Percentiles rank a stretch among this genome's conserved stretches.
Conservation (phyloP, 2,329 filamentous ascomycete species). For the Colletotrichum phormii region DNA sequence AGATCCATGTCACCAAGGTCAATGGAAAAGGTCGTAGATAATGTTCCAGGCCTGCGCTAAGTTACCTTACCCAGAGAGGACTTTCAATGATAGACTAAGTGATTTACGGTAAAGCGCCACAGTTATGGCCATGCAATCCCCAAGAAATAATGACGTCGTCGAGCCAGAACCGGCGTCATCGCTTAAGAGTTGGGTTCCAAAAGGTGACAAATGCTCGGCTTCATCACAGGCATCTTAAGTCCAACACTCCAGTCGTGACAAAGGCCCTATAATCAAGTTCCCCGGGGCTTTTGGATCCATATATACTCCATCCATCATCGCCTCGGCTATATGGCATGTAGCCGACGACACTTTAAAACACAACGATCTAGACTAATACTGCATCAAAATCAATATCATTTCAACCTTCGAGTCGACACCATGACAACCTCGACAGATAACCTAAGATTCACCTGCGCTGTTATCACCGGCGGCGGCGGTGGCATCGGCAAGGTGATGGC, state of each 20-base stretch:
- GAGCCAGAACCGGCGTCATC: not conserved
- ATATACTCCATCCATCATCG: not conserved
- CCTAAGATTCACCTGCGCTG: constrained; percentile 55
- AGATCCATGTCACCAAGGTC: not conserved
- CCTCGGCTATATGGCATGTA: not conserved
- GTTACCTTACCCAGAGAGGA: not conserved
- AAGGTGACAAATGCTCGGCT: not conserved
- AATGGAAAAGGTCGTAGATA: not conserved
- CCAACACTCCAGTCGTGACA: not conserved
- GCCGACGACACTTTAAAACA: not conserved
- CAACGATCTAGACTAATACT: not conserved
- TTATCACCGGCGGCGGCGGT: constrained; percentile 63
- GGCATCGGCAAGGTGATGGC: constrained; percentile 64
- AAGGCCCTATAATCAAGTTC: too few species aligned
- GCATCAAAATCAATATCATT: not conserved
- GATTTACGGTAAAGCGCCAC: not conserved
- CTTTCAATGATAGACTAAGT: not conserved
- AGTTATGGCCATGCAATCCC: not conserved
- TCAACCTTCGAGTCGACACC: not conserved
- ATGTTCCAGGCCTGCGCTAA: not conserved
- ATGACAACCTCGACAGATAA: constrained; percentile 13
- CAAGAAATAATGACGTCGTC: not conserved
- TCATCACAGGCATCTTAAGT: not conserved
- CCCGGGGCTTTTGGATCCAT: not conserved
- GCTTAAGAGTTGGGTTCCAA: not conserved